Conservation (phyloP, 768 basidiomycete species). For the Auricularia sp. region DNA sequence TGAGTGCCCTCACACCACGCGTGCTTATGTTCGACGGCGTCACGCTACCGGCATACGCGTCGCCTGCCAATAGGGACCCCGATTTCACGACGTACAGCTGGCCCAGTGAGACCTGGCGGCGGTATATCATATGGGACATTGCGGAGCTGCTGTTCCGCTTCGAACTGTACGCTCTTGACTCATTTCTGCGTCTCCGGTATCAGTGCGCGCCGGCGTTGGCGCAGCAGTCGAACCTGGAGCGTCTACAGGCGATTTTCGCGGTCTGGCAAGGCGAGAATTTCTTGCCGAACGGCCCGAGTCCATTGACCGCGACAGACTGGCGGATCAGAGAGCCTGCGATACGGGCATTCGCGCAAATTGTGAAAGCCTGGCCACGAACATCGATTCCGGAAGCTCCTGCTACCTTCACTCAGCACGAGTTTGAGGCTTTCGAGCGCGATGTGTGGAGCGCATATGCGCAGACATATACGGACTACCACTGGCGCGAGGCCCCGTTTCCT, state of each 20-base stretch:
- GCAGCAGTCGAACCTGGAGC: neutral
- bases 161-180: neutral
- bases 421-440: neutral
- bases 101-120: neutral
- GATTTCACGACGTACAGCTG: neutral
- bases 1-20: neutral
- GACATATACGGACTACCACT: neutral
- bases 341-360: neutral
- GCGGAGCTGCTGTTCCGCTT: neutral
- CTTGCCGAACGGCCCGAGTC: neutral
- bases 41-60: neutral
- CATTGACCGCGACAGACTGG: neutral
- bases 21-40: neutral
- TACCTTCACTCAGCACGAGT: neutral
- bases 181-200: neutral
- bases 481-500: neutral
- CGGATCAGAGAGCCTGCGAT: neutral
- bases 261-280: neutral
- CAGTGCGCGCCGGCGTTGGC: neutral
- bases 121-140: neutral
- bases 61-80: neutral
- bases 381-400: neutral
- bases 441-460: neutral
- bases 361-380: neutral
- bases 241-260: neutral